These are phyloP conservation scores for Bjerkandera adusta DNA, from an alignment of 1,284 basidiomycete species.

Conservation along the genomic window DNA sequence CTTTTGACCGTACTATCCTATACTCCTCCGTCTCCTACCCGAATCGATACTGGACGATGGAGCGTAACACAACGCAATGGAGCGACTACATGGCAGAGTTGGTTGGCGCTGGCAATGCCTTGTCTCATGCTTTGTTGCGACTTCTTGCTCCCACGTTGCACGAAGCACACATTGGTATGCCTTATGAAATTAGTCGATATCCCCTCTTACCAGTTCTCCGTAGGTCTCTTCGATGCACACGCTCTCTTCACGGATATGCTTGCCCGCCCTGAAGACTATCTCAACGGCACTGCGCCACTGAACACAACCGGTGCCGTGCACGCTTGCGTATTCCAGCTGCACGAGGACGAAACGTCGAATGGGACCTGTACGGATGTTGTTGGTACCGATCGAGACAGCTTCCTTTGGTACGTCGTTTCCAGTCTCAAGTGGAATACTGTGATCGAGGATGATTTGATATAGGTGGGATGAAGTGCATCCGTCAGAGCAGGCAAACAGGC, in stretches of 20 bases:
- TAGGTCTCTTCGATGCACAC: slow-evolving; percentile 54
- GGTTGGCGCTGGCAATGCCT: slow-evolving; percentile 28
- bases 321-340: slow-evolving; percentile 42
- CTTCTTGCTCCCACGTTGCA: slow-evolving; percentile 25
- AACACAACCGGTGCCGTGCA: slow-evolving; percentile 51
- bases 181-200: background rate
- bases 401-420: slow-evolving; percentile 54
- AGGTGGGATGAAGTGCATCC: slow-evolving; percentile 23
- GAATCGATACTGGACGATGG: slow-evolving; percentile 27
- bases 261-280: slow-evolving; percentile 42
- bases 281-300: slow-evolving; percentile 57
- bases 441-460: no score
- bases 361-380: slow-evolving; percentile 39
- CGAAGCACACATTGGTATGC: slow-evolving; percentile 32
- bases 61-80: slow-evolving; percentile 33
- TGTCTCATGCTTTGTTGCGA: slow-evolving; percentile 28
- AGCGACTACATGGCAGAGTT: slow-evolving; percentile 32
- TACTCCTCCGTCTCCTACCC: slow-evolving; percentile 29
- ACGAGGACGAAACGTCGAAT: slow-evolving; percentile 30
- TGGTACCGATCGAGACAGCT: slow-evolving; percentile 49
- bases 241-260: slow-evolving; percentile 54
- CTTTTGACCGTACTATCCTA: slow-evolving; percentile 26
- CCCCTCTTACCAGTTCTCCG: background rate
- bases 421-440: no score
- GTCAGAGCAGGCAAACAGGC: slow-evolving; percentile 17